Evolutionary conservation across 129 eudicot species (phyloP).

Genomic region (Helianthus annuus): HanXRQr2.0-SUNRISE NC_035444.2:34833237-34833736

Average conservation of each 20-base stretch:
- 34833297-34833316: not conserved
- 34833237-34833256: slow-evolving; percentile 13
- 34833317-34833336: not conserved
- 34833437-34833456: slow-evolving; percentile 12
- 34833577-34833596: not conserved
- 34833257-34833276: not conserved
- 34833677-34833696: not conserved
- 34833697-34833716: slow-evolving; percentile 6
- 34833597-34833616: not conserved
- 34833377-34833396: not conserved
- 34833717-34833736: slow-evolving; percentile 2
- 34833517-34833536: slow-evolving; percentile 14
- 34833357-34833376: not conserved
- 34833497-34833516: slow-evolving; percentile 44
- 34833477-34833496: slow-evolving; percentile 73
- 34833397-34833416: not conserved
- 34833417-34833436: not conserved
- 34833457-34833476: slow-evolving; percentile 97
- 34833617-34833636: not conserved
- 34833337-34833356: not conserved
- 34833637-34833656: slow-evolving; percentile 8
- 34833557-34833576: not conserved
- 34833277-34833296: not conserved
- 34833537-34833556: slow-evolving; percentile 4
- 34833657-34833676: not conserved